Conservation (phyloP, 2,329 filamentous ascomycete species). For the Alternaria consortialis region DNA sequence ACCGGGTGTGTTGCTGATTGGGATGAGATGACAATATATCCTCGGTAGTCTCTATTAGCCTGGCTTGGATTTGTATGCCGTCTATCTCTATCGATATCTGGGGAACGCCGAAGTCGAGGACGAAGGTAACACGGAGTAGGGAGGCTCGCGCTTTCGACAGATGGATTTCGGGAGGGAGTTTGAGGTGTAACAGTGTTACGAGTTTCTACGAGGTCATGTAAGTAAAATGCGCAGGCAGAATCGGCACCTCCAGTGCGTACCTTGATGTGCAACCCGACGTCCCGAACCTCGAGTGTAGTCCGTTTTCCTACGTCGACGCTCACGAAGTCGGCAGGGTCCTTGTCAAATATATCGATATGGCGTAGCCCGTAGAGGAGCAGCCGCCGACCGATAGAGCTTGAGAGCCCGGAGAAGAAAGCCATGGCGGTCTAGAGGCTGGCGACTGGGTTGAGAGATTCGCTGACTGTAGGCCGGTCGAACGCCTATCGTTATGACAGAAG, state of each 20-base stretch:
- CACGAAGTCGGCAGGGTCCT: conserved; percentile 85
- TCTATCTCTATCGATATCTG: conserved; percentile 84
- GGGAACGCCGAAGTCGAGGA: conserved; percentile 86
- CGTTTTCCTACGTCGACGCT: conserved; percentile 84
- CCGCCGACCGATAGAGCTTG: conserved; percentile 84
- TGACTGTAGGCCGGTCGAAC: conserved; percentile 33
- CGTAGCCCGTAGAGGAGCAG: conserved; percentile 87
- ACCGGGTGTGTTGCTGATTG: conserved; percentile 12
- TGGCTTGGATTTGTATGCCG: conserved; percentile 75
- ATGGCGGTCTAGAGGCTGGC: conserved; percentile 56
- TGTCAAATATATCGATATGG: conserved; percentile 85
- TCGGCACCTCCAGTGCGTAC: conserved; percentile 57
- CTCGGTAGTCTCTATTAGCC: conserved; percentile 30
- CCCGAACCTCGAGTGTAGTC: conserved; percentile 83
- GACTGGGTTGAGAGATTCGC: conserved; percentile 14
- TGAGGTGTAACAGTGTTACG: conserved; percentile 73
- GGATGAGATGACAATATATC: conserved; percentile 12
- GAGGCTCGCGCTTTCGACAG: conserved; percentile 78
- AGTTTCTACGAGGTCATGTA: conserved; percentile 71
- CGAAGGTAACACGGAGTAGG: conserved; percentile 80
- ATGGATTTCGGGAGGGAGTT: conserved; percentile 70
- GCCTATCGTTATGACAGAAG: conserved; percentile 39
- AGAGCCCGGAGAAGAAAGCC: conserved; percentile 71
- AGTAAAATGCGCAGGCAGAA: conserved; percentile 17
- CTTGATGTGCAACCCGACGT: conserved; percentile 83